phyloP scores from a whole-genome alignment of 441 rosid genomes.

The Populus trichocarpa region DNA sequence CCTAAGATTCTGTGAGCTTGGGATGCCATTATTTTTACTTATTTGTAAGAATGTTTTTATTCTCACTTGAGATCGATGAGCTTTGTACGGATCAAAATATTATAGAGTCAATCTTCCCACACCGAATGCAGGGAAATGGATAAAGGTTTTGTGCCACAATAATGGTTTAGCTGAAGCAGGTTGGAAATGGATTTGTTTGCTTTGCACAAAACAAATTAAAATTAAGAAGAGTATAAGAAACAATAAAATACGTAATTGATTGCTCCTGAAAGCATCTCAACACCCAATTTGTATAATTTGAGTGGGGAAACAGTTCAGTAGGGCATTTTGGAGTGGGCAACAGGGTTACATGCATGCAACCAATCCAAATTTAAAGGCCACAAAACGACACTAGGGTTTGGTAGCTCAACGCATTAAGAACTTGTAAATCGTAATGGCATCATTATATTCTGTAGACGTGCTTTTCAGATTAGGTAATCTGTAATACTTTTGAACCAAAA shows the following conservation, averaged over 20 bases:
- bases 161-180: neutral
- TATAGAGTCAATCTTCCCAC: neutral
- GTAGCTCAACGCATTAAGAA: conserved; percentile 29
- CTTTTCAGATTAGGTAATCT: neutral
- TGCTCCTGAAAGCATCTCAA: neutral
- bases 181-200: neutral
- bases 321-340: conserved; percentile 26
- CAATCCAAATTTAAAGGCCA: conserved; percentile 10
- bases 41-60: too few relatives aligned
- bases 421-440: neutral
- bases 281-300: neutral
- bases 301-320: neutral
- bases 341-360: conserved; percentile 18
- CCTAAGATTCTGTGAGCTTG: neutral
- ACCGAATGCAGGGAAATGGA: neutral
- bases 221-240: neutral
- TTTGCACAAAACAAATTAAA: neutral
- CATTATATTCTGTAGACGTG: neutral
- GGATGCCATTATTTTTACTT: neutral
- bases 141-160: neutral
- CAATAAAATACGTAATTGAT: neutral
- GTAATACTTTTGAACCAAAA: neutral
- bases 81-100: neutral
- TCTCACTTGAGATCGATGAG: neutral
- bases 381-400: conserved; percentile 39